Conservation (phyloP, 495 filamentous ascomycete genomes). For the Amphirosellinia nigrospora region DNA sequence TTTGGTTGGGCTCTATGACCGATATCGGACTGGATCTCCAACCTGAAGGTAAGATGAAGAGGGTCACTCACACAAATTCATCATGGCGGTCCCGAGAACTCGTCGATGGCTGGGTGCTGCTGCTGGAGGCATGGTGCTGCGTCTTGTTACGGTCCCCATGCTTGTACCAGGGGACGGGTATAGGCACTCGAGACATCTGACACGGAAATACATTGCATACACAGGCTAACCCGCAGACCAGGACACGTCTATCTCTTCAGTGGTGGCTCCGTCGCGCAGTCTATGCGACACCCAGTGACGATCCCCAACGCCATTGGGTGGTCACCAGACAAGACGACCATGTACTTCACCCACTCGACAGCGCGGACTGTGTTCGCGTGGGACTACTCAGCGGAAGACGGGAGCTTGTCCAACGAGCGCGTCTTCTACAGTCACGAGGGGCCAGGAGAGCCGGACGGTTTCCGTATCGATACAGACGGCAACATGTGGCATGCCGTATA, state of each 20-base stretch:
- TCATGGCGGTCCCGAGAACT: neutral
- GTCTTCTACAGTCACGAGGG: constrained; percentile 69
- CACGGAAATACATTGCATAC: constrained; percentile 8
- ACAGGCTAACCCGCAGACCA: constrained; percentile 24
- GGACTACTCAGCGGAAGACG: constrained; percentile 66
- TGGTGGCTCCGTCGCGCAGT: constrained; percentile 28
- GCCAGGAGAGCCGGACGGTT: constrained; percentile 73
- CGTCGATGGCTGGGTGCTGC: neutral
- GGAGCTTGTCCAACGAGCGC: constrained; percentile 68
- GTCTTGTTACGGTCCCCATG: neutral
- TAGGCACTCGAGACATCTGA: neutral
- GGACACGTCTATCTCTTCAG: constrained; percentile 51
- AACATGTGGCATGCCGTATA: constrained; percentile 82
- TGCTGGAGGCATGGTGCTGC: neutral
- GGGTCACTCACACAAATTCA: too few species aligned
- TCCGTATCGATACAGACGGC: constrained; percentile 73
- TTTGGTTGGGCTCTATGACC: constrained; percentile 92
- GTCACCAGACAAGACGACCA: constrained; percentile 70
- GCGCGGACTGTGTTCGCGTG: constrained; percentile 74
- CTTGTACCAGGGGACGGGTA: neutral
- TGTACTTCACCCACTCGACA: constrained; percentile 85
- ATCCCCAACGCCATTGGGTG: constrained; percentile 90
- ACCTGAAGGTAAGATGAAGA: constrained; percentile 52
- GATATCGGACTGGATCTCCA: constrained; percentile 63
- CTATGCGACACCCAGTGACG: constrained; percentile 53